Conservation (phyloP, 2,329 filamentous ascomycete species). For the Metarhizium album region DNA sequence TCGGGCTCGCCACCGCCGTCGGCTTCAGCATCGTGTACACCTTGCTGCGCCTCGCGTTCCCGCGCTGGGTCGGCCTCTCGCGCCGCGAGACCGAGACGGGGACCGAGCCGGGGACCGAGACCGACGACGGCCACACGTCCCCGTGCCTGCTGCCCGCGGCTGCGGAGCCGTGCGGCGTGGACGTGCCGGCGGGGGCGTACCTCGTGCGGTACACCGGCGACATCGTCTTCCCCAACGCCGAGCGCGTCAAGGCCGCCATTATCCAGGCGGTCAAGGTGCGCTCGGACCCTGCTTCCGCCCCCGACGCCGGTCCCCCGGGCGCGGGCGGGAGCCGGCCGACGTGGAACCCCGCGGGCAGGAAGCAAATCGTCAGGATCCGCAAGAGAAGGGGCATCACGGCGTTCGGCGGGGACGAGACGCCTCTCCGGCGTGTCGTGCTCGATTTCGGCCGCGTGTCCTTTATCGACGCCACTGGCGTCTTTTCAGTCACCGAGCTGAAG, state of each 20-base stretch:
- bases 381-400: slow-evolving; percentile 23
- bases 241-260: slow-evolving; percentile 36
- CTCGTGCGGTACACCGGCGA: slow-evolving; percentile 47
- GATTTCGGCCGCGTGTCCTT: slow-evolving; percentile 42
- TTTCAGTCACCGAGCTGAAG: slow-evolving; percentile 36
- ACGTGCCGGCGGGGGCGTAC: slow-evolving; percentile 36
- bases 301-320: slow-evolving; percentile 27
- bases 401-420: slow-evolving; percentile 21
- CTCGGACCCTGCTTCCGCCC: slow-evolving; percentile 29
- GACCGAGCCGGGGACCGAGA: too few relatives aligned
- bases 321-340: slow-evolving; percentile 30
- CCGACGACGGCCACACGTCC: slow-evolving; percentile 20
- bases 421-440: slow-evolving; percentile 37
- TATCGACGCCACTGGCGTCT: slow-evolving; percentile 41
- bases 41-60: slow-evolving; percentile 47
- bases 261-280: slow-evolving; percentile 36
- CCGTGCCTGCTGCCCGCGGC: slow-evolving; percentile 10
- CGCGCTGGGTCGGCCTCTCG: slow-evolving; percentile 24
- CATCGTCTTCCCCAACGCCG: slow-evolving; percentile 52
- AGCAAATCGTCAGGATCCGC: slow-evolving; percentile 35
- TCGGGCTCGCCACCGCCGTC: slow-evolving; percentile 48
- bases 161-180: slow-evolving; percentile 11
- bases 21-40: slow-evolving; percentile 54
- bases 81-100: slow-evolving; percentile 14
- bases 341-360: slow-evolving; percentile 43